A percentile compares a stretch with the other conserved stretches of the same genome.
phyloP scores from a whole-genome alignment of 169 alveolate species.

The Plasmodium knowlesi region DNA sequence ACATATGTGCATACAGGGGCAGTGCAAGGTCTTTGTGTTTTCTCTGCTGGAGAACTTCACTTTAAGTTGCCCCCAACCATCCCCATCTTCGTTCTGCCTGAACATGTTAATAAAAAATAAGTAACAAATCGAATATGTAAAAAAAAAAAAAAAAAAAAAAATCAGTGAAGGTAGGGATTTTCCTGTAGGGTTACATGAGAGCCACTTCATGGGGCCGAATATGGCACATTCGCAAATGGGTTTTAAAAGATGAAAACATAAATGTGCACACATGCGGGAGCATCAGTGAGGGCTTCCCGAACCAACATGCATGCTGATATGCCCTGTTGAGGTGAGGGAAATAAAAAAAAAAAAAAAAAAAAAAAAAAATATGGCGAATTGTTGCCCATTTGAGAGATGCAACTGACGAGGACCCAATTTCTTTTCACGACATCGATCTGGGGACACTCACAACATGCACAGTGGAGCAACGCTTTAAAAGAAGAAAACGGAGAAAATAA shows the following conservation, averaged over 20 bases:
- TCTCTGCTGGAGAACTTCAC: background rate
- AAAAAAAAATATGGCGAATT: background rate
- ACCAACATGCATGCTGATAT: background rate
- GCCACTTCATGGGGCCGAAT: background rate
- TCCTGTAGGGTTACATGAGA: background rate
- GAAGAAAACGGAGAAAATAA: background rate
- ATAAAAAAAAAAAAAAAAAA: conserved; percentile 3
- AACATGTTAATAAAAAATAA: background rate
- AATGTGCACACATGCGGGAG: background rate
- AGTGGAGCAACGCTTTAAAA: background rate
- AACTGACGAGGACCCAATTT: background rate
- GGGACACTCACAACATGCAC: background rate
- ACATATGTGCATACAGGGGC: background rate
- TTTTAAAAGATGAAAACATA: background rate
- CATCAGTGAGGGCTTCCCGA: background rate
- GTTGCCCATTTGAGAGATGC: background rate
- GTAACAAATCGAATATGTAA: background rate
- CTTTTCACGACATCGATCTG: background rate
- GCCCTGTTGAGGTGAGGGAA: background rate
- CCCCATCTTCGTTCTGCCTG: background rate
- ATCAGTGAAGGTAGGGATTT: background rate
- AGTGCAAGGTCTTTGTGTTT: background rate
- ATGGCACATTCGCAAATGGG: background rate
- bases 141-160: background rate
- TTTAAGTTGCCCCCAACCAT: background rate